Percentiles rank a stretch among this genome's conserved stretches.
Evolutionary conservation across 768 basidiomycete species (phyloP).

Genomic region (Sporobolomyces pararoseus): DNA sequence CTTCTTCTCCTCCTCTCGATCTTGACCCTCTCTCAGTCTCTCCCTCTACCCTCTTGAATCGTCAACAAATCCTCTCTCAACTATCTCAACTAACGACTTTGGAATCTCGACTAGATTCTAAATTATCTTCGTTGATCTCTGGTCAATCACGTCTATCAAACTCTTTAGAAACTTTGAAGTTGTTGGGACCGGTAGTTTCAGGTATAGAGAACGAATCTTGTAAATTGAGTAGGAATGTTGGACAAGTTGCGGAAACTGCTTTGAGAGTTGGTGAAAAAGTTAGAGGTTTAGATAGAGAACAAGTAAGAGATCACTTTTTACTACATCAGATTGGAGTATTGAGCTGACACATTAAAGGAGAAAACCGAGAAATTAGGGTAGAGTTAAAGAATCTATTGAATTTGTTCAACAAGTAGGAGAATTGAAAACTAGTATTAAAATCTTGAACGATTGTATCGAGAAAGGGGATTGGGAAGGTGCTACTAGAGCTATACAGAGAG

Average conservation of each 20-base stretch:
- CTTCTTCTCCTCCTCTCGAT: constrained; percentile 2
- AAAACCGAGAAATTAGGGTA: constrained; percentile 25
- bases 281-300: constrained; percentile 82
- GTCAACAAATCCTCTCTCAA: constrained; percentile 20
- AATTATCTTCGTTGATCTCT: constrained; percentile 29
- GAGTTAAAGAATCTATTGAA: constrained; percentile 80
- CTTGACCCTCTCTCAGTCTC: neutral
- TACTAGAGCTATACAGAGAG: constrained; percentile 80
- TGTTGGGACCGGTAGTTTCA: constrained; percentile 15
- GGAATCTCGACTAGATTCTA: constrained; percentile 31
- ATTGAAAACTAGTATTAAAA: constrained; percentile 72
- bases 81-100: constrained; percentile 8
- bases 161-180: constrained; percentile 16
- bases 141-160: constrained; percentile 4
- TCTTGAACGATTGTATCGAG: constrained; percentile 63
- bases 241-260: constrained; percentile 55
- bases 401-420: constrained; percentile 90
- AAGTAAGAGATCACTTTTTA: constrained; percentile 61
- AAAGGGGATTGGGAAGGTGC: constrained; percentile 93
- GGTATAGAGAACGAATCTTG: constrained; percentile 32
- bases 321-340: neutral
- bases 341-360: neutral
- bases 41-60: constrained; percentile 15
- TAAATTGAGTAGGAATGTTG: constrained; percentile 22
- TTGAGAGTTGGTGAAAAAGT: constrained; percentile 90